phyloP scores from a whole-genome alignment of 2,329 filamentous ascomycete species.

The Clarireedia sp. region DNA sequence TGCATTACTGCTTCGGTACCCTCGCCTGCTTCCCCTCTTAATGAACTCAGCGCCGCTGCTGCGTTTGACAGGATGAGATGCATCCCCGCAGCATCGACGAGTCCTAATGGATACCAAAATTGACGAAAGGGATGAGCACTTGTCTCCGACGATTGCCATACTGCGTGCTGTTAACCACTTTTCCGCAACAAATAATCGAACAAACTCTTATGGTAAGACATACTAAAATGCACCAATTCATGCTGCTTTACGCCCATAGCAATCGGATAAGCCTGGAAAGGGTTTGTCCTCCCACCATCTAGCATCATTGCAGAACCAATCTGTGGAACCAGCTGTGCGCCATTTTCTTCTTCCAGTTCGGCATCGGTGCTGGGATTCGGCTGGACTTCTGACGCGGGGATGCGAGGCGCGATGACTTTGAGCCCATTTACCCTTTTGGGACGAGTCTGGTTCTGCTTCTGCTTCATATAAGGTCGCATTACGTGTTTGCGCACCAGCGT shows the following conservation, averaged over 20 bases:
- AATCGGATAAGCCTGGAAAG: background rate
- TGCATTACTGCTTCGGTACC: background rate
- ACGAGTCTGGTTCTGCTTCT: background rate
- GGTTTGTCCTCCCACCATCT: background rate
- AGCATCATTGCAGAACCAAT: background rate
- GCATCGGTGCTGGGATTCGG: background rate
- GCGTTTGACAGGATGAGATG: background rate
- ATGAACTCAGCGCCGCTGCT: background rate
- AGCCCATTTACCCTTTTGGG: background rate
- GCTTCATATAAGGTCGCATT: conserved; percentile 3
- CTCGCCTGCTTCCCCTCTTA: background rate
- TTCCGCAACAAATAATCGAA: no score
- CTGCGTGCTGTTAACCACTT: background rate
- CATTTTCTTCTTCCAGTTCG: background rate
- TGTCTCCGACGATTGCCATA: background rate
- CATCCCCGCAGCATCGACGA: background rate
- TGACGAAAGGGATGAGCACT: background rate
- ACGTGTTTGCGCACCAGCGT: conserved; percentile 5
- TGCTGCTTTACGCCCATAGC: background rate
- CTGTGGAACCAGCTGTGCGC: background rate
- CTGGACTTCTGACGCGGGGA: background rate
- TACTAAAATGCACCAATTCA: background rate
- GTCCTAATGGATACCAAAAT: background rate
- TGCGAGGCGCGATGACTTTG: background rate
- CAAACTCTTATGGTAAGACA: background rate